A percentile compares a stretch with the other conserved stretches of the same genome.
These are phyloP conservation scores for Podaxis rugospora DNA, from an alignment of 768 basidiomycete species.

Conservation along the genomic window DNA sequence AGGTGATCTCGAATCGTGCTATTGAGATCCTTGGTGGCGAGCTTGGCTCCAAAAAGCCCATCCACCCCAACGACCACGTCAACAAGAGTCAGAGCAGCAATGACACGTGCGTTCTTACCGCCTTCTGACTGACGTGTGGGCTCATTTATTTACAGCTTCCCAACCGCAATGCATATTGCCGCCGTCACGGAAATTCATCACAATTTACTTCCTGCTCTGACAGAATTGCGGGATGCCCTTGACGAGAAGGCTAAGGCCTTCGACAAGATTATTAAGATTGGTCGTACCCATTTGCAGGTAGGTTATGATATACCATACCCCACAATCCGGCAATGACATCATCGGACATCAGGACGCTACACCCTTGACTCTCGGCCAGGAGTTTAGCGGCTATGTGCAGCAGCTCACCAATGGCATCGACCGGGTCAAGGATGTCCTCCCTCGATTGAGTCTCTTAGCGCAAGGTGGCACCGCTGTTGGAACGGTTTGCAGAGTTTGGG, in stretches of 20 bases:
- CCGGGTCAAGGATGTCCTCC: constrained; percentile 75
- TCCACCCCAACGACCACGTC: constrained; percentile 99
- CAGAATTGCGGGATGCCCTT: constrained; percentile 79
- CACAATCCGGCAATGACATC: not conserved
- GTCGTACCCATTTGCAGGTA: constrained; percentile 92
- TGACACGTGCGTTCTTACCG: constrained; percentile 69
- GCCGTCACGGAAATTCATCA: constrained; percentile 84
- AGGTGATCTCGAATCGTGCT: constrained; percentile 98
- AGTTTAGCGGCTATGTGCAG: constrained; percentile 97
- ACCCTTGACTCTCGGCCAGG: constrained; percentile 95
- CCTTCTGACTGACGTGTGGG: not conserved
- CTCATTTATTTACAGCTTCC: constrained; percentile 59
- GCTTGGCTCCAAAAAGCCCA: constrained; percentile 93
- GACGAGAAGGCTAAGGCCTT: constrained; percentile 80
- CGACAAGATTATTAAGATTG: constrained; percentile 95
- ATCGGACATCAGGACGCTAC: constrained; percentile 75
- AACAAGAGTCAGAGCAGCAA: constrained; percentile 99
- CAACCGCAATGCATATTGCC: constrained; percentile 98
- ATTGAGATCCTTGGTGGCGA: constrained; percentile 95
- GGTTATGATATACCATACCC: not conserved
- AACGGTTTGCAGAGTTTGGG: constrained; percentile 55
- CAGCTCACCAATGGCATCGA: constrained; percentile 90
- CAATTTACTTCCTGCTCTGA: constrained; percentile 80
- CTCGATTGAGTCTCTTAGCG: constrained; percentile 83
- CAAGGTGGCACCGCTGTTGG: constrained; percentile 99